phyloP scores from a whole-genome alignment of 352 stramenopile species.

The Plasmopara muralis region DNA sequence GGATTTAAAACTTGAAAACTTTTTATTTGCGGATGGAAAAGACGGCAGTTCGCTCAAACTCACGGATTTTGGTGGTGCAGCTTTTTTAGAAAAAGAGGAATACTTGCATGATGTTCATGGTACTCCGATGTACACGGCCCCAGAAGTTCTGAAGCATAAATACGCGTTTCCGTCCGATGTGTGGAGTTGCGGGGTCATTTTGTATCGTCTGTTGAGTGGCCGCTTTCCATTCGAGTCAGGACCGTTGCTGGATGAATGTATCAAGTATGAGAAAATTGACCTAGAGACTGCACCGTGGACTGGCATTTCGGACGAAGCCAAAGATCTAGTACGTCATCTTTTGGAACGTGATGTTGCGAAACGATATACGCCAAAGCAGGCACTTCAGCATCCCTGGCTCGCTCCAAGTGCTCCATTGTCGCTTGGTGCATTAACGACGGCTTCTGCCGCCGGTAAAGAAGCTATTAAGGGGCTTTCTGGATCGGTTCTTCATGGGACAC shows the following conservation, averaged over 20 bases:
- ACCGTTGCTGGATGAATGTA: conserved; percentile 54
- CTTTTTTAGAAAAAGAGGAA: conserved; percentile 42
- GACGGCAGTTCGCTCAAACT: conserved; percentile 65
- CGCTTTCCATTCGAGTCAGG: conserved; percentile 60
- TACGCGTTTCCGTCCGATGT: conserved; percentile 71
- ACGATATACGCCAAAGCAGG: conserved; percentile 50
- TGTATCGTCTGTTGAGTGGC: conserved; percentile 59
- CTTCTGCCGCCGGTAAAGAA: conserved; percentile 20
- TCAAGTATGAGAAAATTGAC: conserved; percentile 53
- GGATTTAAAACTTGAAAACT: conserved; percentile 80
- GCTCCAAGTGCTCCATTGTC: conserved; percentile 16
- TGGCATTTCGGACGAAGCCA: conserved; percentile 47
- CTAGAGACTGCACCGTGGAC: conserved; percentile 41
- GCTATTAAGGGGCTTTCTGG: conserved; percentile 19
- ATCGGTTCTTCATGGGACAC: conserved; percentile 43
- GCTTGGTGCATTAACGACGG: conserved; percentile 10
- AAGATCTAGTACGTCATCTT: conserved; percentile 39
- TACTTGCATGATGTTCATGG: conserved; percentile 45
- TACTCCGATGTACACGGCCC: conserved; percentile 69
- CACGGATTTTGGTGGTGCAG: conserved; percentile 68
- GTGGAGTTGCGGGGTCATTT: conserved; percentile 75
- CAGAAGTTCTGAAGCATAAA: conserved; percentile 51
- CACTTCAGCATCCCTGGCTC: conserved; percentile 65
- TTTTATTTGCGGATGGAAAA: conserved; percentile 56
- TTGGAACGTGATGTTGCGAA: conserved; percentile 38